Base-by-base conservation (phyloP, 2,329 filamentous ascomycete genomes). In the Didymella sp. region DNA sequence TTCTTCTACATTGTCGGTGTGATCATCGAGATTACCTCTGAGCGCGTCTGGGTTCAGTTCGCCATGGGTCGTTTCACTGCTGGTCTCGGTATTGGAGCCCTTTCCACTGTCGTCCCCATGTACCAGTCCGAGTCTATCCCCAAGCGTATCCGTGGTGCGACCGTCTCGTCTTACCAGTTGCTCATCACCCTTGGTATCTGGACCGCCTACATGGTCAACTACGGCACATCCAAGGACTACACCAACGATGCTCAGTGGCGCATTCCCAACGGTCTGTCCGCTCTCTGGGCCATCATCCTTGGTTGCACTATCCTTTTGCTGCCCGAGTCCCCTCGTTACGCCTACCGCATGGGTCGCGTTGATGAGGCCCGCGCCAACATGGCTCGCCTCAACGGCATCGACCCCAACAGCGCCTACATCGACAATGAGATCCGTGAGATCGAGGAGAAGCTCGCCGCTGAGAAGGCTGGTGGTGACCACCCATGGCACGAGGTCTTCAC, bases 111-210 rank as follows among this genome's bases (percentile, higher is more conserved):
- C 21, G 73, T 74, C 2, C 74, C 74, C 9, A 75, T 90, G 84
- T 90, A 90, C 68, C 86, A 89, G 70, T 85, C 82, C 8, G 88
- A 90, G 73, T 86, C 82, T 54, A 84, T 85, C 7, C 88, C 88
- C 0, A 82, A 86, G 60, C 81, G 85, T 49, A 84, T 90, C 53
- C 85, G 87, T 67, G 86, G 86, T 66, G 80, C 86, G 8, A 80
- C 89, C 30, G 82, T 90, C 50, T 69, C 83, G 2, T 84, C 81
- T 27, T 90, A 89, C 72, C 88, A 90, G 77, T 79, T 90, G 6
- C 84, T 89, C 70, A 87, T 90, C 69, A 90, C 87, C 0, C 77
- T 89, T 28, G 88, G 88, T 60, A 89, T 90, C 70, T 87, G 79
- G 64, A 74, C 80, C 17, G 81, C 77, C 0, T 77, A 77, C 60